phyloP scores from a whole-genome alignment of 2,329 filamentous ascomycete species.

The Helicocarpus griseus region DNA sequence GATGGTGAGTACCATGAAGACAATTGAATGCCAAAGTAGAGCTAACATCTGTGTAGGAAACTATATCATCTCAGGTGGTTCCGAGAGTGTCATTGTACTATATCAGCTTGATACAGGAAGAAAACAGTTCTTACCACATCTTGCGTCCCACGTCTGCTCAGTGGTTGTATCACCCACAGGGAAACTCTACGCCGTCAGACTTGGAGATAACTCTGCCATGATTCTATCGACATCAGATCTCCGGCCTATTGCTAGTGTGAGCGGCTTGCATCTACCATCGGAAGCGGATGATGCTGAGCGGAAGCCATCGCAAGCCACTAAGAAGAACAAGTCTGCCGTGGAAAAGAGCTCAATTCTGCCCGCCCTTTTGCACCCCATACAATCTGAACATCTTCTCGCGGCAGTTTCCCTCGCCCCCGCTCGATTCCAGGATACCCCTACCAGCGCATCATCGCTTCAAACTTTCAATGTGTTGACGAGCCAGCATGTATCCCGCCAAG shows the following conservation, averaged over 20 bases:
- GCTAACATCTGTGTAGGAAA: slow-evolving; percentile 52
- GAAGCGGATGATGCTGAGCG: background rate
- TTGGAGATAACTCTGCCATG: slow-evolving; percentile 89
- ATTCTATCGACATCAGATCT: slow-evolving; percentile 83
- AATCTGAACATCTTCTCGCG: slow-evolving; percentile 56
- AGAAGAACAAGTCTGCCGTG: slow-evolving; percentile 28
- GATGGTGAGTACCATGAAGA: slow-evolving; percentile 55
- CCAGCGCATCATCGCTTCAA: slow-evolving; percentile 58
- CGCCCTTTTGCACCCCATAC: slow-evolving; percentile 52
- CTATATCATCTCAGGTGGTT: slow-evolving; percentile 87
- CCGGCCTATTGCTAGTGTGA: slow-evolving; percentile 71
- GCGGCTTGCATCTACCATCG: slow-evolving; percentile 59
- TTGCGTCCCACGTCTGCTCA: slow-evolving; percentile 75
- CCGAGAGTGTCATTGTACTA: slow-evolving; percentile 77
- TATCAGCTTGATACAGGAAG: slow-evolving; percentile 89
- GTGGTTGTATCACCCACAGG: slow-evolving; percentile 72
- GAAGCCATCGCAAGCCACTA: slow-evolving; percentile 6
- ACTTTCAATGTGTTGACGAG: slow-evolving; percentile 76
- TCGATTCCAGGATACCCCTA: slow-evolving; percentile 22
- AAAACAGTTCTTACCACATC: slow-evolving; percentile 77
- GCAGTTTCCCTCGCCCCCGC: slow-evolving; percentile 47
- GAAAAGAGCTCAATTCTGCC: slow-evolving; percentile 32
- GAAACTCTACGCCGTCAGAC: slow-evolving; percentile 69
- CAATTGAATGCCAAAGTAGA: background rate
- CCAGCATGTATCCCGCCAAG: slow-evolving; percentile 73